Base-by-base conservation (phyloP, 2,329 filamentous ascomycete species). In the Neofusicoccum umdonicola region DNA sequence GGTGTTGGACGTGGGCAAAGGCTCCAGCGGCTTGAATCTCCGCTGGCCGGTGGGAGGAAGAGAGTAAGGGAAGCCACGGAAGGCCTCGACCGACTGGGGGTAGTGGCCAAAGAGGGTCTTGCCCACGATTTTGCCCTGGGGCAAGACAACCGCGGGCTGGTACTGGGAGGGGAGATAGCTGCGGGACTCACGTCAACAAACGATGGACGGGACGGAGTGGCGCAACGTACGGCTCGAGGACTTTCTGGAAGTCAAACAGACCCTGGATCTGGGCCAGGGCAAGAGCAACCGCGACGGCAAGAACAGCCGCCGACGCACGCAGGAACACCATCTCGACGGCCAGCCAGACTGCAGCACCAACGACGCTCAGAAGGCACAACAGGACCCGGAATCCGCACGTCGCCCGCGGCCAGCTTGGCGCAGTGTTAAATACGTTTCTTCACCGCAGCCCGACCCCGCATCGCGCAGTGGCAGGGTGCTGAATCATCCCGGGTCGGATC, bases 31-130 rank as follows among this genome's bases (percentile, higher is more conserved):
- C 51, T 65, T 66, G 57, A 70, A 71, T n/a, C 69, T 66, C 13
- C 67, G 66, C 4, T 67, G 65, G 15, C 69, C 69, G 22, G 65
- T 69, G 27, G 69, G 68, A 1, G 69, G 65, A 19, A 69, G 50
- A 2, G 69, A 69, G 64, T 71, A 71, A 11, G 69, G 69, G 39
- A 70, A 64, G 13, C 69, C 68, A 48, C 65, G 65, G 51, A 70
- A 71, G 34, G 67, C 66, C 27, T 71, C 69, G 5, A 65, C 34
- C 3, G 47, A 35, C 17, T 65, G 64, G 4, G 64, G 64, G 22
- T 42, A 65, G 54, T 65, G 57, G 61, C 64, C 64, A 37, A 47
- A 4, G 8, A 65, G 50, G 11, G 57, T 56, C 7, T 48, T 66
- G 39, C 68, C 68, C 7, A 68, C 41, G 5, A 68, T 62, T 31